Evolutionary conservation across 441 rosid genomes (phyloP).

Genomic region (Euphorbia schlechtendalii): DNA sequence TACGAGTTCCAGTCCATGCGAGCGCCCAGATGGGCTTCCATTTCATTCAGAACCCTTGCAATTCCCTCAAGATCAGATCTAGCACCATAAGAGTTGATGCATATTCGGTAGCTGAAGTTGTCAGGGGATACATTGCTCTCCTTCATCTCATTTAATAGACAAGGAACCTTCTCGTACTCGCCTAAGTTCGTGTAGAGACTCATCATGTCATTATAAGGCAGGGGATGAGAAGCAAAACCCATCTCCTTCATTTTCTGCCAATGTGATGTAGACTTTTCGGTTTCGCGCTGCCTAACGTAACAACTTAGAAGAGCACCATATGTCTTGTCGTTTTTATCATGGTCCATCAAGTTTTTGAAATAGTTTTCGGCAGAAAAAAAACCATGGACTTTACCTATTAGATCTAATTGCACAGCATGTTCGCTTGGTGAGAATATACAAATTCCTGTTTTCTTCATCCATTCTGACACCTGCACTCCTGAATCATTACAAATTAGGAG

Average conservation of each 20-base stretch:
- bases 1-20: conserved; percentile 75
- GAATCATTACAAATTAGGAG: conserved; percentile 9
- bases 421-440: conserved; percentile 53
- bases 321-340: conserved; percentile 62
- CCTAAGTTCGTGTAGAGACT: conserved; percentile 54
- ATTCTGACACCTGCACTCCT: conserved; percentile 57
- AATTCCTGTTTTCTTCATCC: conserved; percentile 55
- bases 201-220: conserved; percentile 73
- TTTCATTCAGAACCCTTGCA: conserved; percentile 48
- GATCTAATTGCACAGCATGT: conserved; percentile 73
- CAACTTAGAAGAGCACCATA: conserved; percentile 81
- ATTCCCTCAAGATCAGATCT: conserved; percentile 48
- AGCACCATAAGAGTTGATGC: conserved; percentile 64
- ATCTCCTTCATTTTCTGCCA: conserved; percentile 60
- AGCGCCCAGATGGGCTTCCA: conserved; percentile 47
- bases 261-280: conserved; percentile 49
- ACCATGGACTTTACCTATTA: conserved; percentile 69
- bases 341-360: conserved; percentile 48
- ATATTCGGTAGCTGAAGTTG: conserved; percentile 70
- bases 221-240: conserved; percentile 48
- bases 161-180: conserved; percentile 54
- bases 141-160: conserved; percentile 64
- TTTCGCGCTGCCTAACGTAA: conserved; percentile 55
- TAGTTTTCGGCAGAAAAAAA: conserved; percentile 59
- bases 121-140: conserved; percentile 47